These are phyloP conservation scores for Carex myosuroides DNA, from an alignment of 176 grass and related monocot genomes.

Conservation along the genomic window DNA sequence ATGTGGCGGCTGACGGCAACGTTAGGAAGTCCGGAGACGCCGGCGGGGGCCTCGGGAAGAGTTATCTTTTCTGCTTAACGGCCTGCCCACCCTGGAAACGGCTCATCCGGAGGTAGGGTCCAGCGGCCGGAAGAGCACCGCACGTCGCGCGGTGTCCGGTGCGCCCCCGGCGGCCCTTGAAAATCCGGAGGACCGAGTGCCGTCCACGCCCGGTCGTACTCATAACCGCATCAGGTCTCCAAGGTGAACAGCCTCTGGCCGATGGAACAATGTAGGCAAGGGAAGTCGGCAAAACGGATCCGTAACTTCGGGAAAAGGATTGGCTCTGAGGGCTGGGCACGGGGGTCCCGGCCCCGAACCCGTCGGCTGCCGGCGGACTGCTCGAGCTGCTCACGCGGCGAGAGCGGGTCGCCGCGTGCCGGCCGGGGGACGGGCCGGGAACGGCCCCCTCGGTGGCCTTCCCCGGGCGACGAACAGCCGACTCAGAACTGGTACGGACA, in stretches of 20 bases:
- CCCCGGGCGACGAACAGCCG: conserved; percentile 30
- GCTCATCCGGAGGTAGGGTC: conserved; percentile 44
- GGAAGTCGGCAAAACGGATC: conserved; percentile 45
- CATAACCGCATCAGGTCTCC: conserved; percentile 56
- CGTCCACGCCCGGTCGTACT: conserved; percentile 39
- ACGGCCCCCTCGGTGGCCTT: neutral
- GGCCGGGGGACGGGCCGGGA: conserved; percentile 8
- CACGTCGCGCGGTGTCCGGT: conserved; percentile 37
- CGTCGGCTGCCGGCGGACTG: too few relatives aligned
- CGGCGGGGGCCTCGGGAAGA: conserved; percentile 39
- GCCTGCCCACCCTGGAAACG: conserved; percentile 31
- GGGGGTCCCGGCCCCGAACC: conserved; percentile 21
- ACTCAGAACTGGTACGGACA: conserved; percentile 47
- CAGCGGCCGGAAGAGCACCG: conserved; percentile 43
- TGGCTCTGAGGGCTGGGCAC: conserved; percentile 48
- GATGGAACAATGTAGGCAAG: conserved; percentile 50
- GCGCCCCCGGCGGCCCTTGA: conserved; percentile 39
- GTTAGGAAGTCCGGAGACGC: conserved; percentile 44
- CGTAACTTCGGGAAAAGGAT: conserved; percentile 51
- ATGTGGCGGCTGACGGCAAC: conserved; percentile 34
- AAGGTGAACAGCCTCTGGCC: conserved; percentile 55
- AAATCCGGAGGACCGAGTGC: conserved; percentile 41
- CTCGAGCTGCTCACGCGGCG: too few relatives aligned
- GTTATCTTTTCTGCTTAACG: conserved; percentile 52
- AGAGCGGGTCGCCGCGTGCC: conserved; percentile 3